These are phyloP conservation scores for Thelonectria discophora DNA, from an alignment of 2,329 filamentous ascomycete species.

Conservation along the genomic window DNA sequence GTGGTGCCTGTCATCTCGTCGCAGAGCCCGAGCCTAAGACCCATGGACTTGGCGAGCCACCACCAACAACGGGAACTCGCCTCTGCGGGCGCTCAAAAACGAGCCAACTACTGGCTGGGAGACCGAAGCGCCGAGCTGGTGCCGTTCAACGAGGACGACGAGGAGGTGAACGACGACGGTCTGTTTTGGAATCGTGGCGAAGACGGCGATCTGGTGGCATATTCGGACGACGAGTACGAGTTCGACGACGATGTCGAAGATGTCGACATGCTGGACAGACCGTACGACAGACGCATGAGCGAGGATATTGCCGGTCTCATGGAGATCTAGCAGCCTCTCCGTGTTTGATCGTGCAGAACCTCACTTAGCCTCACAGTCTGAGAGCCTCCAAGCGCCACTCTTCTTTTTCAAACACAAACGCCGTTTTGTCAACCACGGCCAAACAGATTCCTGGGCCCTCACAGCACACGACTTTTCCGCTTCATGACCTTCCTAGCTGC, in stretches of 20 bases:
- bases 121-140: constrained; percentile 65
- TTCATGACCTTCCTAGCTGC: constrained; percentile 20
- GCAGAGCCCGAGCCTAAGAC: constrained; percentile 62
- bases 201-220: constrained; percentile 65
- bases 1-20: constrained; percentile 81
- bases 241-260: constrained; percentile 58
- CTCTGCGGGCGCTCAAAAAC: constrained; percentile 64
- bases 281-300: constrained; percentile 64
- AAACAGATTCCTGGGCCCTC: not conserved
- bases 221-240: constrained; percentile 59
- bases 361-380: not conserved
- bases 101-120: constrained; percentile 88
- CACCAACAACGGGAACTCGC: constrained; percentile 44
- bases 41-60: constrained; percentile 43
- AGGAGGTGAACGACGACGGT: constrained; percentile 59
- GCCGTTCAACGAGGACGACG: constrained; percentile 56
- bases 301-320: constrained; percentile 70
- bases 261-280: constrained; percentile 51
- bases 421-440: constrained; percentile 16
- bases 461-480: constrained; percentile 20
- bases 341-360: constrained; percentile 1
- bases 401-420: constrained; percentile 34
- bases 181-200: constrained; percentile 67
- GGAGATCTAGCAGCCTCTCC: constrained; percentile 60
- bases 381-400: not conserved